A percentile compares a stretch with the other conserved stretches of the same genome.
phyloP scores from a whole-genome alignment of 495 filamentous ascomycete genomes.

The Chaetomidium leptoderma region DNA sequence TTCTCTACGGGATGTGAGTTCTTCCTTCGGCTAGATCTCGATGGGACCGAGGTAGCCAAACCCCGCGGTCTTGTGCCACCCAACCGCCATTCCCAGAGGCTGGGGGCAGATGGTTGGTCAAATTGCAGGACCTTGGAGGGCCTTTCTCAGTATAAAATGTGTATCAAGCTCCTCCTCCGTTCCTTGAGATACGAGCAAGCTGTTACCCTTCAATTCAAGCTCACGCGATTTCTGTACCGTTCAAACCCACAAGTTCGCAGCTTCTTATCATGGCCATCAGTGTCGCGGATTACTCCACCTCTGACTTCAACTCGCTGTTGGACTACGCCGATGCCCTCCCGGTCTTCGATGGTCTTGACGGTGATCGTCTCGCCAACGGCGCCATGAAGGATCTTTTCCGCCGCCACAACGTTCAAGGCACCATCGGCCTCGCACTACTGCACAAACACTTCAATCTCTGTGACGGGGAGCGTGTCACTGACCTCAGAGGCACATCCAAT shows the following conservation, averaged over 20 bases:
- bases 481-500: neutral
- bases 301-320: neutral
- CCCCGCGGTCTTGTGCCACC: too few species aligned
- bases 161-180: neutral
- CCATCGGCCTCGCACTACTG: neutral
- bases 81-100: too few species aligned
- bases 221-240: neutral
- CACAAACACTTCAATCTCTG: neutral
- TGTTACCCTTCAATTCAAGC: neutral
- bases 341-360: neutral
- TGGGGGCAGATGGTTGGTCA: too few species aligned
- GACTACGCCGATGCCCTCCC: neutral
- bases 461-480: neutral
- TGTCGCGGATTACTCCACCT: neutral
- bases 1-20: too few species aligned
- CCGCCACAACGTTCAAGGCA: conserved; percentile 1
- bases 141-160: neutral
- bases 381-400: neutral
- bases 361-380: neutral
- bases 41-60: too few species aligned
- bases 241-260: neutral
- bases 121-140: too few species aligned
- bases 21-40: too few species aligned
- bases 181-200: neutral
- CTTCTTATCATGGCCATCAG: neutral